Percentiles rank a stretch among this genome's conserved stretches.
Conservation (phyloP, 768 basidiomycete genomes). For the Mycena capillaripes region DNA sequence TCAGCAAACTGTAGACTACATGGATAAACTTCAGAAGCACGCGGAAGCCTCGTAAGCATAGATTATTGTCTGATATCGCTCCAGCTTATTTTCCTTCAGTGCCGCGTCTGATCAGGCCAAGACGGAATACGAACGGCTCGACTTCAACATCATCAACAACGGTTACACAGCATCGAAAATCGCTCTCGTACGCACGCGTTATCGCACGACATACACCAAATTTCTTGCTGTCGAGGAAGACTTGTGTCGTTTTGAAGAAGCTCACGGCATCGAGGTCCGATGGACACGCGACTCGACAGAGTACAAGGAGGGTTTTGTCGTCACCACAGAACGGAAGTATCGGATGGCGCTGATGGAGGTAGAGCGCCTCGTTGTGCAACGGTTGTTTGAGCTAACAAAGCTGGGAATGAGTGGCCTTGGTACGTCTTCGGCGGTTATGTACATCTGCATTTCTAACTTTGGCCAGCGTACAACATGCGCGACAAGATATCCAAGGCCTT, state of each 20-base stretch:
- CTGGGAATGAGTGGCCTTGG: slow-evolving; percentile 21
- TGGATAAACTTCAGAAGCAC: slow-evolving; percentile 13
- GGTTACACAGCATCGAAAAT: slow-evolving; percentile 11
- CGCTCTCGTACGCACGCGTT: slow-evolving; percentile 9
- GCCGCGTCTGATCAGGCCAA: slow-evolving; percentile 4
- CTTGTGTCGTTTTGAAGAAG: slow-evolving; percentile 11
- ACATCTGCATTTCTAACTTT: no score
- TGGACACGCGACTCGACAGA: slow-evolving; percentile 1
- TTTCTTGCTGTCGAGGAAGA: no score
- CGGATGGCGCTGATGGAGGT: background rate
- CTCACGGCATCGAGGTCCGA: background rate
- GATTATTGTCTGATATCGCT: no score
- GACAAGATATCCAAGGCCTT: slow-evolving; percentile 10
- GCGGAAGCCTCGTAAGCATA: no score
- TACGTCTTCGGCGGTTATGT: no score
- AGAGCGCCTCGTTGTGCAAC: slow-evolving; percentile 6
- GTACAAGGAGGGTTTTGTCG: slow-evolving; percentile 5
- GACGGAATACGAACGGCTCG: background rate
- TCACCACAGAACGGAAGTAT: slow-evolving; percentile 4
- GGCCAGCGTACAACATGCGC: slow-evolving; percentile 12
- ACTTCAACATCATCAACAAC: slow-evolving; percentile 9
- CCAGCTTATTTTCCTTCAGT: background rate
- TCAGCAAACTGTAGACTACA: slow-evolving; percentile 15
- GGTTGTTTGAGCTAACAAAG: slow-evolving; percentile 15
- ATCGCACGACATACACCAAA: slow-evolving; percentile 14